Evolutionary conservation across 352 stramenopile genomes (phyloP).

Genomic region (Phytopythium mirpurense): DNA sequence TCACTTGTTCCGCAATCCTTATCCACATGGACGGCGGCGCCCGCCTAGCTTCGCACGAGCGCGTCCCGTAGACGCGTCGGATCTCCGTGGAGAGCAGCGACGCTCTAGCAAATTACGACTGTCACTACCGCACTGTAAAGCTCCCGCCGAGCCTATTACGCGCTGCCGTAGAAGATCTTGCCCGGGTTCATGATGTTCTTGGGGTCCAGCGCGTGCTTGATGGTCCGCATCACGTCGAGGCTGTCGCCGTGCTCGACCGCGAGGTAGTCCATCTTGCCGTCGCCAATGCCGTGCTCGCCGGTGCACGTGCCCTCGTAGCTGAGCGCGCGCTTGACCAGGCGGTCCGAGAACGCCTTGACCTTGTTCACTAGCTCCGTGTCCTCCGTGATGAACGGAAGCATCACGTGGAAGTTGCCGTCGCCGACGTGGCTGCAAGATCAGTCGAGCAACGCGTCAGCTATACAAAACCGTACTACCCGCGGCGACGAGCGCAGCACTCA

Average conservation of each 20-base stretch:
- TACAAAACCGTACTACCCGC: too few species aligned
- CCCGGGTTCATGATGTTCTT: conserved; percentile 97
- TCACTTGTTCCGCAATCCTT: too few species aligned
- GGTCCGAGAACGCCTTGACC: conserved; percentile 86
- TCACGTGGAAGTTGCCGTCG: conserved; percentile 98
- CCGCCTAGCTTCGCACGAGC: too few species aligned
- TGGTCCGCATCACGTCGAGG: conserved; percentile 90
- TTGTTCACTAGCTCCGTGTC: conserved; percentile 82
- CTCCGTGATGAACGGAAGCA: conserved; percentile 88
- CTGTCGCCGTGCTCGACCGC: conserved; percentile 87
- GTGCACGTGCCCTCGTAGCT: conserved; percentile 95
- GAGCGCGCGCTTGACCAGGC: conserved; percentile 76
- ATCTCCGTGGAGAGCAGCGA: too few species aligned
- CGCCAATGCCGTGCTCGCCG: conserved; percentile 96
- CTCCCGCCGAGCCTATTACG: too few species aligned
- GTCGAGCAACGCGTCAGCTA: conserved; percentile 9
- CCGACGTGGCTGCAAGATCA: conserved; percentile 63
- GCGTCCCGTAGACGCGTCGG: too few species aligned
- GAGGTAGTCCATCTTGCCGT: conserved; percentile 94
- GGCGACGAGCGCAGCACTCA: conserved; percentile 11
- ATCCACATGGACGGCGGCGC: too few species aligned
- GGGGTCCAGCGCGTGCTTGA: conserved; percentile 95
- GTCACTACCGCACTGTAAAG: too few species aligned
- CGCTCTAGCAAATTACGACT: too few species aligned
- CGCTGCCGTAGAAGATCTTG: conserved; percentile 91